Percentiles rank a stretch among this genome's conserved stretches.
Evolutionary conservation across 1,284 basidiomycete species (phyloP).

Genomic region (Trichosporon inkin): DNA sequence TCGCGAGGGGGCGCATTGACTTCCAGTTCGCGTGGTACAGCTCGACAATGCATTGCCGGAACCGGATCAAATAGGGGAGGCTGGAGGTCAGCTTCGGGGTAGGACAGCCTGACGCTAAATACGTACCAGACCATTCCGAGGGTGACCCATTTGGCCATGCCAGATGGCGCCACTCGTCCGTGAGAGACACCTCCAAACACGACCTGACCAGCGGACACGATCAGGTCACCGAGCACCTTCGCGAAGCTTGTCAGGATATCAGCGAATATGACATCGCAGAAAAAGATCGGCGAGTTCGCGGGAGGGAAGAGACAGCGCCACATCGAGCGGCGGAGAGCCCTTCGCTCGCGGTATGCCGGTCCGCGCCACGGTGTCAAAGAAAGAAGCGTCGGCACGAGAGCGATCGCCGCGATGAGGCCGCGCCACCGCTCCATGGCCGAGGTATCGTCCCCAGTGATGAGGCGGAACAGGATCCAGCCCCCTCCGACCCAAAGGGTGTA

Average conservation of each 20-base stretch:
- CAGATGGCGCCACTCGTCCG: slow-evolving; percentile 60
- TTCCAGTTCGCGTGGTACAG: slow-evolving; percentile 65
- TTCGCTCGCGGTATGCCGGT: slow-evolving; percentile 64
- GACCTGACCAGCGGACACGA: slow-evolving; percentile 76
- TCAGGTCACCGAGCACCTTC: slow-evolving; percentile 92
- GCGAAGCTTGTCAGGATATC: slow-evolving; percentile 96
- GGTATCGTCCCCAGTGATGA: slow-evolving; percentile 58
- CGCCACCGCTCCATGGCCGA: slow-evolving; percentile 66
- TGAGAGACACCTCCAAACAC: slow-evolving; percentile 65
- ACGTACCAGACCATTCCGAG: slow-evolving; percentile 80
- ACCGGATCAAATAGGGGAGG: slow-evolving; percentile 82
- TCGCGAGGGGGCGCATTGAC: slow-evolving; percentile 72
- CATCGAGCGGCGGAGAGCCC: slow-evolving; percentile 68
- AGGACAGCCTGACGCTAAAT: background rate
- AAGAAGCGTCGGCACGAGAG: slow-evolving; percentile 58
- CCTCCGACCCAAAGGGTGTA: slow-evolving; percentile 60
- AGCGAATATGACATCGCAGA: slow-evolving; percentile 88
- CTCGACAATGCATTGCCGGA: slow-evolving; percentile 90
- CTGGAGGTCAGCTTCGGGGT: slow-evolving; percentile 51
- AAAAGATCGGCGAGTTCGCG: slow-evolving; percentile 63
- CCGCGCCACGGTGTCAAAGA: slow-evolving; percentile 65
- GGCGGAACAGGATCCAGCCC: slow-evolving; percentile 65
- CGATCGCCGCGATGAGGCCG: slow-evolving; percentile 66
- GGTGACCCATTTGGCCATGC: slow-evolving; percentile 66
- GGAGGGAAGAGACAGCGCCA: slow-evolving; percentile 68